These are phyloP conservation scores for Phylloporus sp. DNA, from an alignment of 768 basidiomycete genomes.

Conservation along the genomic window DNA sequence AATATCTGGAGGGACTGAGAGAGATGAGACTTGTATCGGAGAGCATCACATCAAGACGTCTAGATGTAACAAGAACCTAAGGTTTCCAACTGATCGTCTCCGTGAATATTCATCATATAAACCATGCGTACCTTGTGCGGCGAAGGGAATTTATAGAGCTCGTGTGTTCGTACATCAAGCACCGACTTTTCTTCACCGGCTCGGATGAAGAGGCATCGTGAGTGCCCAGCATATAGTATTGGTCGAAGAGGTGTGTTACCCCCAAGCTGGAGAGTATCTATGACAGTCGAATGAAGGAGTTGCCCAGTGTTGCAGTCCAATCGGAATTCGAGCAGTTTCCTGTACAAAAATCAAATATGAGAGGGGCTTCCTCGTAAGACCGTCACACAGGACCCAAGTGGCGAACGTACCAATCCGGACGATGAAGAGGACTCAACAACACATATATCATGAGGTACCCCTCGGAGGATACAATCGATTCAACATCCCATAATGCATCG, in stretches of 20 bases:
- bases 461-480: not conserved
- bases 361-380: too few species aligned
- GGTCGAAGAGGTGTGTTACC: accelerated
- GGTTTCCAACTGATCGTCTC: not conserved
- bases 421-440: not conserved
- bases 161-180: not conserved
- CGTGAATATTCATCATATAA: too few species aligned
- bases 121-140: not conserved
- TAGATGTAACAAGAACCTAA: not conserved
- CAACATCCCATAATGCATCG: not conserved
- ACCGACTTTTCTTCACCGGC: accelerated
- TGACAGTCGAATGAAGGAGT: not conserved
- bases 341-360: not conserved
- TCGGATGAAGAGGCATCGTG: not conserved
- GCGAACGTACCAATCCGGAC: not conserved
- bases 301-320: constrained; percentile 1
- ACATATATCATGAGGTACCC: not conserved
- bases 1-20: not conserved
- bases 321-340: not conserved
- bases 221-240: not conserved
- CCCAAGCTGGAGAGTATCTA: not conserved
- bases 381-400: too few species aligned
- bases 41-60: too few species aligned
- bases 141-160: not conserved
- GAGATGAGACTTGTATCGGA: not conserved